phyloP scores from a whole-genome alignment of 768 basidiomycete genomes.

The Glaciozyma martinii region DNA sequence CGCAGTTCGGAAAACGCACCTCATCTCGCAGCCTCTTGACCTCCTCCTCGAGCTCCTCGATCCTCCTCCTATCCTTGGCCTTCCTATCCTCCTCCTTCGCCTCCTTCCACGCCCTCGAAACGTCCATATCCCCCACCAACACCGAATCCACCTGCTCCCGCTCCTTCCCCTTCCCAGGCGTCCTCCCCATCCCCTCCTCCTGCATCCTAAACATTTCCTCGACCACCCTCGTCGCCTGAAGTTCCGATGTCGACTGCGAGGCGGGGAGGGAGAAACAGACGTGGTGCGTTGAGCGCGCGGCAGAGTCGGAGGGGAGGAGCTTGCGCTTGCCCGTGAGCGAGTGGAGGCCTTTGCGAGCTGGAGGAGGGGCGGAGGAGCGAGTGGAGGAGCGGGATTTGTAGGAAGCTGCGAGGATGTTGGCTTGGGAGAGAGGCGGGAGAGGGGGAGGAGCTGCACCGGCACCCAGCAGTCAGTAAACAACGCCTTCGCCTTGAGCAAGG shows the following conservation, averaged over 20 bases:
- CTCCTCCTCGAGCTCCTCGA: background rate
- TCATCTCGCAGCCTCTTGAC: background rate
- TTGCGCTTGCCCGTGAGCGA: background rate
- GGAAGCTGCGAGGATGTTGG: background rate
- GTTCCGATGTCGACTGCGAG: background rate
- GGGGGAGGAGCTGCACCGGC: background rate
- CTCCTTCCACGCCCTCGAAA: background rate
- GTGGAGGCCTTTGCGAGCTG: background rate
- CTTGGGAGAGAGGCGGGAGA: background rate
- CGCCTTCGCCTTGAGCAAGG: too few species aligned
- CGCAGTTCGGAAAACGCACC: background rate
- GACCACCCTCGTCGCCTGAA: background rate
- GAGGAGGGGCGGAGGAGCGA: background rate
- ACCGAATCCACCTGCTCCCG: background rate
- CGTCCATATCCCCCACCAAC: background rate
- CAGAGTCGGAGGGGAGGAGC: background rate
- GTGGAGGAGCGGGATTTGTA: background rate
- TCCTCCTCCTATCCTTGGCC: background rate
- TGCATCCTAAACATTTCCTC: too few species aligned
- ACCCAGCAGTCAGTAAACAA: too few species aligned
- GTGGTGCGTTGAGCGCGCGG: background rate
- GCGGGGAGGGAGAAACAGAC: background rate
- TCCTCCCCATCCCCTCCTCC: too few species aligned
- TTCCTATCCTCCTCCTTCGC: constrained; percentile 9
- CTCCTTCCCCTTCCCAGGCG: background rate